A percentile compares a stretch with the other conserved stretches of the same genome.
These are phyloP conservation scores for Pseudocercospora fijiensis DNA, from an alignment of 2,329 filamentous ascomycete genomes.

Conservation along the genomic window DNA sequence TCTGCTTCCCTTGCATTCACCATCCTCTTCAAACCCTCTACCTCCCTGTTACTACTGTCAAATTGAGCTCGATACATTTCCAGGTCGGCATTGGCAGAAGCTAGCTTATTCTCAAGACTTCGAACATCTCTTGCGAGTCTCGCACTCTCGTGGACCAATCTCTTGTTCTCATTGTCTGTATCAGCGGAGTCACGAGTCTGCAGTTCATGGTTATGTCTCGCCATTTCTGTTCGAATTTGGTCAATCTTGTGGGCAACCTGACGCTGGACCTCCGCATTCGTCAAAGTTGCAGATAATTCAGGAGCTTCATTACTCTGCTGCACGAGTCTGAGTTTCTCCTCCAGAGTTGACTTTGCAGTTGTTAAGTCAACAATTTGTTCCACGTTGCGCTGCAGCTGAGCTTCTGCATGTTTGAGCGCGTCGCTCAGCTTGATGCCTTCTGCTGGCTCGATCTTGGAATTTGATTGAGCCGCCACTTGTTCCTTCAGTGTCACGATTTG, in stretches of 20 bases:
- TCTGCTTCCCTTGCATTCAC: background rate
- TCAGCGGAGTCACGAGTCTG: conserved; percentile 16
- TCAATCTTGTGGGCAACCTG: background rate
- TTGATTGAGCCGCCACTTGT: background rate
- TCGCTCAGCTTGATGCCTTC: background rate
- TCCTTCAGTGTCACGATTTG: conserved; percentile 13
- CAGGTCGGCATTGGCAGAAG: conserved; percentile 2
- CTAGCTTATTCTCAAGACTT: conserved; percentile 9
- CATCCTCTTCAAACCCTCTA: background rate
- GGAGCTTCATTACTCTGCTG: background rate
- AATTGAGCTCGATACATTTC: background rate
- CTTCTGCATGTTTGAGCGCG: background rate
- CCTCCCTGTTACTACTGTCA: background rate
- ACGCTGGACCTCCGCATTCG: background rate
- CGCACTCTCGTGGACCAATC: conserved; percentile 10
- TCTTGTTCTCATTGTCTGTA: conserved; percentile 20
- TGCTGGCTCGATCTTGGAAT: background rate
- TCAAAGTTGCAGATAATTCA: background rate
- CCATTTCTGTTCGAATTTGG: conserved; percentile 9
- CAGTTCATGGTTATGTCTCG: conserved; percentile 9
- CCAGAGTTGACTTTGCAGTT: background rate
- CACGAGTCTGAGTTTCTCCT: background rate
- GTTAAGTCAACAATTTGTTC: conserved; percentile 4
- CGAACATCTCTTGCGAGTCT: conserved; percentile 10
- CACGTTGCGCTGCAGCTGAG: conserved; percentile 2